Conservation (phyloP, 2,329 filamentous ascomycete genomes). For the Diaporthe caulivora region DNA sequence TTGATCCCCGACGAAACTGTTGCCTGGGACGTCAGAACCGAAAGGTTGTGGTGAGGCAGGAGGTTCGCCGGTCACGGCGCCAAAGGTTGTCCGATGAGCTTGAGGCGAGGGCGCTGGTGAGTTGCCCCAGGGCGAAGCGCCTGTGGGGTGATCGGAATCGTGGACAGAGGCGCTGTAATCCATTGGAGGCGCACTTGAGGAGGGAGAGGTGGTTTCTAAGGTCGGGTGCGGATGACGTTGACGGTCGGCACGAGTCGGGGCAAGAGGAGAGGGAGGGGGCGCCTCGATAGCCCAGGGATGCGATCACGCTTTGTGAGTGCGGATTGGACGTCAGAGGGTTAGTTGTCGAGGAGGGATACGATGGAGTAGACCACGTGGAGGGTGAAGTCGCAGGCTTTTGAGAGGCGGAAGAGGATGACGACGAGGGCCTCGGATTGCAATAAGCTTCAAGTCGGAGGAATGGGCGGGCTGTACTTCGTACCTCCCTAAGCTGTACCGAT, state of each 20-base stretch:
- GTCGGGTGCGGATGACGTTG: slow-evolving; percentile 41
- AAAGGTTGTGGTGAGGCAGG: slow-evolving; percentile 58
- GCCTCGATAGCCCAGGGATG: background rate
- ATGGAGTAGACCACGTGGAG: background rate
- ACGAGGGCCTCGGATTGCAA: slow-evolving; percentile 1
- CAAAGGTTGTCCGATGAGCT: slow-evolving; percentile 59
- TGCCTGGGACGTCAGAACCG: slow-evolving; percentile 55
- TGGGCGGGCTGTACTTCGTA: slow-evolving; percentile 12
- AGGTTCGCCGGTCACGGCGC: slow-evolving; percentile 54
- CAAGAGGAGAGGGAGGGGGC: background rate
- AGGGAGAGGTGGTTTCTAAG: background rate
- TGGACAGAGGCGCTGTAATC: slow-evolving; percentile 70
- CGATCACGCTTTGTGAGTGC: background rate
- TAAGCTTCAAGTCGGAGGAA: slow-evolving; percentile 12
- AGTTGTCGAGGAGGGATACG: background rate
- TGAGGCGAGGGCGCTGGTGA: slow-evolving; percentile 65
- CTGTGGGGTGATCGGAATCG: slow-evolving; percentile 66
- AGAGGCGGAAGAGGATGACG: slow-evolving; percentile 5
- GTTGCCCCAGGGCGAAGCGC: slow-evolving; percentile 68
- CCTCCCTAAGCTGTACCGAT: slow-evolving; percentile 22
- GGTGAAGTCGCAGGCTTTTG: background rate
- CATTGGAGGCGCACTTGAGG: slow-evolving; percentile 53
- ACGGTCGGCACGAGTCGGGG: slow-evolving; percentile 19
- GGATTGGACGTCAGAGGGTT: background rate
- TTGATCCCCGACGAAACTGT: slow-evolving; percentile 55